Percentiles rank a stretch among this genome's conserved stretches.
Evolutionary conservation across 1,284 basidiomycete genomes (phyloP).

Genomic region (Microbotryomycetes sp.): DNA sequence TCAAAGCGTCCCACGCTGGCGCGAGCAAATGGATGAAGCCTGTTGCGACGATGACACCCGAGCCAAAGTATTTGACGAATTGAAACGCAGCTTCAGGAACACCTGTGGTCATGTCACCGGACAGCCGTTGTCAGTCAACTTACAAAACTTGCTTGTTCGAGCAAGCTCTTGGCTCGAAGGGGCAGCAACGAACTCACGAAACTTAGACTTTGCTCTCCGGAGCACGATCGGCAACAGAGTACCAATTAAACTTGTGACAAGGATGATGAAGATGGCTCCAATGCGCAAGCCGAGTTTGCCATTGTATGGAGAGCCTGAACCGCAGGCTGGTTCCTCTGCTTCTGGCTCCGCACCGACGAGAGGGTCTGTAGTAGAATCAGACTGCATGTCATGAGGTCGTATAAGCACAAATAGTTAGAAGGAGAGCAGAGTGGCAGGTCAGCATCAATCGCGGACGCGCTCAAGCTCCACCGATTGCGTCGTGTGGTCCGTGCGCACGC

Average conservation of each 20-base stretch:
- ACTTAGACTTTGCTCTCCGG: constrained; percentile 46
- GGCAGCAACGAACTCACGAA: not conserved
- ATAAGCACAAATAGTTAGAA: no score
- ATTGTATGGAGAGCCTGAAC: constrained; percentile 15
- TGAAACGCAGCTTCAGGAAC: constrained; percentile 39
- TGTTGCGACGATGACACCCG: constrained; percentile 69
- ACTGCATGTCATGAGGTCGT: no score
- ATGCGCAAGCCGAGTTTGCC: constrained; percentile 45
- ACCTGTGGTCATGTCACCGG: no score
- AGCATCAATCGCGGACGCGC: no score
- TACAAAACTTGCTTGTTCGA: not conserved
- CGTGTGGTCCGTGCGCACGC: no score
- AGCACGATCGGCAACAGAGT: constrained; percentile 48
- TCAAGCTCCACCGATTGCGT: no score
- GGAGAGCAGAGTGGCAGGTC: no score
- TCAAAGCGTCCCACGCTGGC: constrained; percentile 65
- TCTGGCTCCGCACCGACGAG: not conserved
- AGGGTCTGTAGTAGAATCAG: not conserved
- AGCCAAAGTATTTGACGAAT: constrained; percentile 92
- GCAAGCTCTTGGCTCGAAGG: not conserved
- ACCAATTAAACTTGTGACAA: constrained; percentile 50
- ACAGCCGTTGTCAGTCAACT: no score
- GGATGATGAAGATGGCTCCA: constrained; percentile 82
- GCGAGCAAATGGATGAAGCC: constrained; percentile 56
- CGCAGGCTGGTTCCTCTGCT: constrained; percentile 3